Evolutionary conservation across 2,329 filamentous ascomycete genomes (phyloP), one percentile per base, ranked within the genome.

Genomic region (Neonectria faginata): DNA sequence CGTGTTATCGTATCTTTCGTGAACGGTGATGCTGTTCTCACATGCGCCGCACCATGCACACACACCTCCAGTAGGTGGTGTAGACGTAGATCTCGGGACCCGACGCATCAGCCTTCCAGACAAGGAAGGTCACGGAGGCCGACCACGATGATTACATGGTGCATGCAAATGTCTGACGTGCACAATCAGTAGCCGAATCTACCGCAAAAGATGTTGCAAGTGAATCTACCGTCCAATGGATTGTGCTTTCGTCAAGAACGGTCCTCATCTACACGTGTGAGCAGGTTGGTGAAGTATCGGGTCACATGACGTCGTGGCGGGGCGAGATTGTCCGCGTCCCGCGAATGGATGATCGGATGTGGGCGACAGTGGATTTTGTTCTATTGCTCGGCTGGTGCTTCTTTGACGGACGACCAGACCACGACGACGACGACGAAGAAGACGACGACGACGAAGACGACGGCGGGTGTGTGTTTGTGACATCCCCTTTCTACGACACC

Each of bases 241-340:
- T 11, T 54, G 3, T 39, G 12, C 10, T 3, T 20, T 3, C 2
- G 8, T 18, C 18, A 16, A 16, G 6, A 18, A 22, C 25, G 27
- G 27, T 31, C 18, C 5, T 12, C 2, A 29, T 50, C 25, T 10
- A 22, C 5, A 25, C 25, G 5, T 25, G 25, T 25, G 25, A 25
- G 25, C 25, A 25, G 22, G 22, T 4, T 22, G 22, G 22, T 16
- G 18, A 50, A 18, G 25, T 8, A 25, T 8, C 33, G 4, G 60
- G 61, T 67, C 65, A 67, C 65, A 65, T 67, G 65, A 67, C 58
- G 62, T 59, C 57, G 61, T 60, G 61, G 56, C 54, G 44, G 65
- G 54, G 44, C 61, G 61, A 54, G 61, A 61, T 56, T 55, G 51
- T 60, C 60, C 60, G 64, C 60, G 57, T 29, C 59, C 59, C 50